Evolutionary conservation across 192 early-diverging fungal species (phyloP).

Genomic region (Funneliformis geosporum): DNA sequence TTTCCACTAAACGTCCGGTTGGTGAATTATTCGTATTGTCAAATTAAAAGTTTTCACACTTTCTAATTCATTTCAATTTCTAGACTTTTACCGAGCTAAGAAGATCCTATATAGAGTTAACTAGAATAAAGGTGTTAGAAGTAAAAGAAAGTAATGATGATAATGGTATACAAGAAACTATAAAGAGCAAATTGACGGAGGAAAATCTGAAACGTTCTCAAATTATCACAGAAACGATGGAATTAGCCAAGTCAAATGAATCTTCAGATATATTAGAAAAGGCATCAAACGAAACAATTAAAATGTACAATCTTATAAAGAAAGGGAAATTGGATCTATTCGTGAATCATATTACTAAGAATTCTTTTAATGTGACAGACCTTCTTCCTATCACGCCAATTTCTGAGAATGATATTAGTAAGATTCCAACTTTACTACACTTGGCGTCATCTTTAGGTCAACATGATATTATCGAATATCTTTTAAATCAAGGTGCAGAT

Average conservation of each 20-base stretch:
- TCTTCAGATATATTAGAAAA: conserved; percentile 27
- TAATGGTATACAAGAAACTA: not conserved
- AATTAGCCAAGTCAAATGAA: conserved; percentile 39
- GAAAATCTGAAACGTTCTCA: not conserved
- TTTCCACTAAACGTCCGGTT: conserved; percentile 74
- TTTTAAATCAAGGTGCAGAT: conserved; percentile 77
- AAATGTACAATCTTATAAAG: conserved; percentile 58
- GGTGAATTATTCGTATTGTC: conserved; percentile 31
- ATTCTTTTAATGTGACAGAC: conserved; percentile 47
- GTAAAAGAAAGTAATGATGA: not conserved
- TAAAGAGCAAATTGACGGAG: not conserved
- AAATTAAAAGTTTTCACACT: not conserved
- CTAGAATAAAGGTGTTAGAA: conserved; percentile 54
- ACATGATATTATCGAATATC: conserved; percentile 54
- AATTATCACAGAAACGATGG: conserved; percentile 23
- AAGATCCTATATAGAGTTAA: conserved; percentile 65
- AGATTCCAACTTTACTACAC: conserved; percentile 72
- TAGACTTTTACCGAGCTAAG: conserved; percentile 67
- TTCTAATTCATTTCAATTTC: not conserved
- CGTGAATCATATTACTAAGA: conserved; percentile 53
- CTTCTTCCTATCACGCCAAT: conserved; percentile 32
- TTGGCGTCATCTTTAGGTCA: conserved; percentile 67
- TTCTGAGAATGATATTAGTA: conserved; percentile 44
- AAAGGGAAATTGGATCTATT: conserved; percentile 65
- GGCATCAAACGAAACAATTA: conserved; percentile 44